Evolutionary conservation across 75 land plant genomes (phyloP), one percentile per base, ranked within the genome.

Genomic region (Pinus taeda): DNA sequence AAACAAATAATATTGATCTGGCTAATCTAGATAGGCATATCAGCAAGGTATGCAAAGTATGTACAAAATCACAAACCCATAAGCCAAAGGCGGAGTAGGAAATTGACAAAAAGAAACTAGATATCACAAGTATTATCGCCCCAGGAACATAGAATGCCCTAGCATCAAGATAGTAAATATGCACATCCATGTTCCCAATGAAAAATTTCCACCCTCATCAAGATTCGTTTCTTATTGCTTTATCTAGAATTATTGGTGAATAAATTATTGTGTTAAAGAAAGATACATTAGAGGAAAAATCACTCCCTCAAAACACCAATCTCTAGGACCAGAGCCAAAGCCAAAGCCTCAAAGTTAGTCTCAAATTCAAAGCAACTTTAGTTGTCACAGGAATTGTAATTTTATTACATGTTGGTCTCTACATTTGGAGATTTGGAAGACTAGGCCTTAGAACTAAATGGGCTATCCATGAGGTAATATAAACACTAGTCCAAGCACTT

Each of bases 401-500:
- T 17, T 13, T 89, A 8, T 37, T 76, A 56, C 60, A 75, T 71
- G 37, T 42, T 24, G 76, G 85, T 21, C 63, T 90, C 26, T 83
- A 84, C 76, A 76, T 80, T 22, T 59, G 81, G 42, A 57, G 84
- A 29, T 79, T 88, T 30, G 37, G 36, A 58, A 74, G 49, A 57
- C 33, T 30, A 30, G 79, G 69, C 20, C 24, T 22, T 18, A 55
- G 58, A 29, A 33, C 29, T 21, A 75, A 70, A 62, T 89, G 89
- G 89, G 81, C 76, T 63, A 60, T 84, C 15, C 74, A 78, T 4
- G 89, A 92, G 83, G 77, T 76, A 11, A 8, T 81, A 17, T 93
- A 89, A 74, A 82, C 92, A 77, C 42, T 83, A 59, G 21, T 85
- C 39, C 89, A 95, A 67, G 82, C 83, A 17, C 55, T 86, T 4